phyloP scores from a whole-genome alignment of 2,329 filamentous ascomycete genomes.

The Elsinoe perseae region DNA sequence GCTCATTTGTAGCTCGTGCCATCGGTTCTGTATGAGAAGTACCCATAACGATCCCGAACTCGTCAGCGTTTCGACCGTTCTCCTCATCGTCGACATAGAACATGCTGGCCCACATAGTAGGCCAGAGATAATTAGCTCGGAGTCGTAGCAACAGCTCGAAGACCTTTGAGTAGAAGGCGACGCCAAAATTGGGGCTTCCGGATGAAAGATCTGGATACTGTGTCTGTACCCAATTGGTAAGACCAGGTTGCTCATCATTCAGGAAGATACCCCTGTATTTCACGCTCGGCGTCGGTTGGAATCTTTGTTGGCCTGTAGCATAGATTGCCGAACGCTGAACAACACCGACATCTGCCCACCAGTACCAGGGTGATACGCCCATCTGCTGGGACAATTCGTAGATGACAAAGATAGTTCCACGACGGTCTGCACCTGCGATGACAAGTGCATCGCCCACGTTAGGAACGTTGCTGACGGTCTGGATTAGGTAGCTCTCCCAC shows the following conservation, averaged over 20 bases:
- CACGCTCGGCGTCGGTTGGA: conserved; percentile 53
- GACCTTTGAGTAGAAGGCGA: conserved; percentile 60
- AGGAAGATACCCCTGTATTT: conserved; percentile 64
- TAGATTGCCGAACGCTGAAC: conserved; percentile 48
- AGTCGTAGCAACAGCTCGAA: conserved; percentile 64
- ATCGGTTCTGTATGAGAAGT: conserved; percentile 68
- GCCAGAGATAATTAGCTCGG: conserved; percentile 69
- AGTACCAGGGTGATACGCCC: conserved; percentile 64
- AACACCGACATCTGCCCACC: conserved; percentile 56
- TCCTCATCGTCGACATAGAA: conserved; percentile 63
- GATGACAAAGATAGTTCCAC: conserved; percentile 61
- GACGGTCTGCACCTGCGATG: conserved; percentile 57
- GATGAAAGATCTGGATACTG: conserved; percentile 37
- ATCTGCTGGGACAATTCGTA: conserved; percentile 68
- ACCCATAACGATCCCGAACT: conserved; percentile 66
- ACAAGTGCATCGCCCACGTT: conserved; percentile 54
- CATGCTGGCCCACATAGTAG: conserved; percentile 62
- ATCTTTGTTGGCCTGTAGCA: conserved; percentile 46
- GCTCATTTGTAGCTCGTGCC: conserved; percentile 50
- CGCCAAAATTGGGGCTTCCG: conserved; percentile 37
- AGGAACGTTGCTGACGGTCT: conserved; percentile 48
- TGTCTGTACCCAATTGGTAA: conserved; percentile 59
- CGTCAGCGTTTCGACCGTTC: conserved; percentile 62
- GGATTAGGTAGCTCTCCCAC: conserved; percentile 62
- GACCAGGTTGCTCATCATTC: conserved; percentile 61